A percentile compares a stretch with the other conserved stretches of the same genome.
Evolutionary conservation across 495 filamentous ascomycete genomes (phyloP).

Genomic region (Penicilliopsis zonata): DNA sequence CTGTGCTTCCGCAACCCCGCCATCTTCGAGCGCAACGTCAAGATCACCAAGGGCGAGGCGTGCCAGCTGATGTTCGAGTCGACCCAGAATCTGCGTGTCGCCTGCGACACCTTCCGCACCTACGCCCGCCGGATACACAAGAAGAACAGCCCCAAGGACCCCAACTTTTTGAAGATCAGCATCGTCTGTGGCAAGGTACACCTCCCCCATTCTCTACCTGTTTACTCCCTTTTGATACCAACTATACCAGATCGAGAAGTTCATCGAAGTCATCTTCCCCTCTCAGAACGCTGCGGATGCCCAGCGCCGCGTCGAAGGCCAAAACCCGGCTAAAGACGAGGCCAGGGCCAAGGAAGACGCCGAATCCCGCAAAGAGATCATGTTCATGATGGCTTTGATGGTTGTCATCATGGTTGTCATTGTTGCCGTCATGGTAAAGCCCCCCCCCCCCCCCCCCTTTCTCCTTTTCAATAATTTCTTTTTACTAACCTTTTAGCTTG

Average conservation of each 20-base stretch:
- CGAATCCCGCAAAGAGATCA: slow-evolving; percentile 43
- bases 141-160: slow-evolving; percentile 91
- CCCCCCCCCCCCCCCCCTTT: no score
- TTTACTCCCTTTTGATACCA: slow-evolving; percentile 8
- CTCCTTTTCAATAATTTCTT: neutral
- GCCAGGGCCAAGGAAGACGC: slow-evolving; percentile 37
- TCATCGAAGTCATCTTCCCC: slow-evolving; percentile 91
- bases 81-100: slow-evolving; percentile 70
- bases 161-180: slow-evolving; percentile 88
- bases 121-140: slow-evolving; percentile 75
- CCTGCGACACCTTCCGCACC: slow-evolving; percentile 67
- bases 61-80: slow-evolving; percentile 86
- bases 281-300: slow-evolving; percentile 45
- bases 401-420: slow-evolving; percentile 47
- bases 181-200: slow-evolving; percentile 78
- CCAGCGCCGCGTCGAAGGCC: slow-evolving; percentile 21
- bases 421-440: slow-evolving; percentile 57
- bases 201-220: slow-evolving; percentile 1
- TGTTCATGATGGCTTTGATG: slow-evolving; percentile 52
- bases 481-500: slow-evolving; percentile 38
- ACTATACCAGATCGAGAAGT: slow-evolving; percentile 76
- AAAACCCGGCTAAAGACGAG: slow-evolving; percentile 27
- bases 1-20: slow-evolving; percentile 85
- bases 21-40: slow-evolving; percentile 81
- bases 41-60: slow-evolving; percentile 92